A percentile compares a stretch with the other conserved stretches of the same genome.
Evolutionary conservation across 1,139 yeast species (phyloP).

Genomic region (Saccharomyces hybrid): DNA sequence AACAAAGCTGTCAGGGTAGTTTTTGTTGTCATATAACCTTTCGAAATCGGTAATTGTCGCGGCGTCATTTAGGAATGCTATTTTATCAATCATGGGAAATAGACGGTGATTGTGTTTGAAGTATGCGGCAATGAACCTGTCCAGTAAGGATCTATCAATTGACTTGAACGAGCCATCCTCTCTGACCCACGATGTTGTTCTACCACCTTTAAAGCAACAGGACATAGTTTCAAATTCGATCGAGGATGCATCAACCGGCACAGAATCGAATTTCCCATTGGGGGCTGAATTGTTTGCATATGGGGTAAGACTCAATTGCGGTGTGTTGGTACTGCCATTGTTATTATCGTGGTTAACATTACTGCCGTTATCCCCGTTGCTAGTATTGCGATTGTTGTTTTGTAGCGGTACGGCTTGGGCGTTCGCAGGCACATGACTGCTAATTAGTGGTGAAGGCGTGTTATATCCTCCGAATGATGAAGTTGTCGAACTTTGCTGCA

Average conservation of each 20-base stretch:
- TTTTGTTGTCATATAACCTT: slow-evolving; percentile 4
- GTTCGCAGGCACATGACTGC: background rate
- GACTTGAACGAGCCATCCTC: slow-evolving; percentile 18
- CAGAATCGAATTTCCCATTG: background rate
- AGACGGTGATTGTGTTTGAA: slow-evolving; percentile 40
- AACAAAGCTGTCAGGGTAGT: slow-evolving; percentile 23
- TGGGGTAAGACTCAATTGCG: background rate
- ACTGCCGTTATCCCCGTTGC: slow-evolving; percentile 5
- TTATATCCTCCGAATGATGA: background rate
- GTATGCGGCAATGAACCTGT: slow-evolving; percentile 36
- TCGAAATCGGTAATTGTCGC: slow-evolving; percentile 31
- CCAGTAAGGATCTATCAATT: slow-evolving; percentile 25
- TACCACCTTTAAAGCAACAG: slow-evolving; percentile 27
- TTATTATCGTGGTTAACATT: slow-evolving; percentile 2
- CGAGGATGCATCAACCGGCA: slow-evolving; percentile 25
- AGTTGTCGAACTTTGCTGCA: background rate
- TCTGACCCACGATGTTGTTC: slow-evolving; percentile 20
- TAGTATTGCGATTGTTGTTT: slow-evolving; percentile 2
- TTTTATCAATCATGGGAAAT: slow-evolving; percentile 39
- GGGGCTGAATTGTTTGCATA: background rate
- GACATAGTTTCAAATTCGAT: slow-evolving; percentile 26
- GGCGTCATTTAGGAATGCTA: slow-evolving; percentile 33
- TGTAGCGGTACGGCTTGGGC: background rate
- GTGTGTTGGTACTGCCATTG: background rate
- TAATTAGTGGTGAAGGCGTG: background rate